Percentiles rank a stretch among this genome's conserved stretches.
Evolutionary conservation across 805 yeast species (phyloP).

Genomic region (Candida sanyiensis): DNA sequence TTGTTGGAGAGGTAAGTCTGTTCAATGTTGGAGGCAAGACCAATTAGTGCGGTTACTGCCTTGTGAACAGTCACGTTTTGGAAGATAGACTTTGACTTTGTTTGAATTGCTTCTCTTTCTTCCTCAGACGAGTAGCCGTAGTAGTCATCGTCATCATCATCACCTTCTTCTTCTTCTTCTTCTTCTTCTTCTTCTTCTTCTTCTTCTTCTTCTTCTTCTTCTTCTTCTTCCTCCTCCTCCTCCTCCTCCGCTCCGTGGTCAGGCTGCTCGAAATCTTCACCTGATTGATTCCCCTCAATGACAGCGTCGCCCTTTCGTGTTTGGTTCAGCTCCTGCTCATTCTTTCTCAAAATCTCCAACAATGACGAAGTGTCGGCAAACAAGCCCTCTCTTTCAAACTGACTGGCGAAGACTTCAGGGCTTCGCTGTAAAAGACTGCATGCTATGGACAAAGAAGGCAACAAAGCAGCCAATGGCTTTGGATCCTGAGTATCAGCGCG

Average conservation of each 20-base stretch:
- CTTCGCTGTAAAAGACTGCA: conserved; percentile 38
- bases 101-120: conserved; percentile 2
- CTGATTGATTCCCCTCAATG: no score
- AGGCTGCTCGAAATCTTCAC: no score
- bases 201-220: conserved; percentile 17
- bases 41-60: conserved; percentile 12
- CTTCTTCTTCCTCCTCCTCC: conserved; percentile 28
- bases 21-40: conserved; percentile 26
- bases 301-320: no score
- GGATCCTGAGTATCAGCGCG: conserved; percentile 17
- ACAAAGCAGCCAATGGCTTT: conserved; percentile 35
- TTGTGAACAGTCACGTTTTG: conserved; percentile 5
- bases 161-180: conserved; percentile 13
- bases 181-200: conserved; percentile 18
- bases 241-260: no score
- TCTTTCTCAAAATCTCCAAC: conserved; percentile 22
- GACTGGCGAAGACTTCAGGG: conserved; percentile 38
- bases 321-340: conserved; percentile 5
- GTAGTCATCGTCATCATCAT: conserved; percentile 22
- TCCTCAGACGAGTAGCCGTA: conserved; percentile 18
- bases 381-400: conserved; percentile 71
- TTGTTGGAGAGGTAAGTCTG: conserved; percentile 25
- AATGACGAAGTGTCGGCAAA: conserved; percentile 42
- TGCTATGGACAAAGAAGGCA: conserved; percentile 47
- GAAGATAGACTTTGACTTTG: conserved; percentile 7